Base-by-base conservation (phyloP, 2,329 filamentous ascomycete genomes). In the Talaromyces funiculosus region DNA sequence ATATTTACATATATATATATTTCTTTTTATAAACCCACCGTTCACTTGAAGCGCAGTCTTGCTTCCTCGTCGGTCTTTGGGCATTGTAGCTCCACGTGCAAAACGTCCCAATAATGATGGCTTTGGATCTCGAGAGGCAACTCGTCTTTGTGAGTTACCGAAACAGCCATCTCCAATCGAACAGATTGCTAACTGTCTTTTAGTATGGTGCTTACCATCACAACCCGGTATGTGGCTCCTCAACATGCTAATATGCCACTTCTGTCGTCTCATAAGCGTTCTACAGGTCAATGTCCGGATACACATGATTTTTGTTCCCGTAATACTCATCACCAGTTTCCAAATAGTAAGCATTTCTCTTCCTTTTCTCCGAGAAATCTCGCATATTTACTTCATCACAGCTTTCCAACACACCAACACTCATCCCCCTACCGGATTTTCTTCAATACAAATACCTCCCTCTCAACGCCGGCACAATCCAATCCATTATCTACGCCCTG, bases 161-260 rank as follows among this genome's bases (percentile, higher is more conserved):
- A n/a, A n/a, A n/a, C n/a, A n/a, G n/a, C n/a, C n/a, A n/a, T n/a
- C n/a, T n/a, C n/a, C n/a, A n/a, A n/a, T n/a, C n/a, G n/a, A n/a
- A n/a, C n/a, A n/a, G n/a, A n/a, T n/a, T n/a, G 58, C 63, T 66
- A 63, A 67, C 10, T 51, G 51, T 40, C 53, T 3, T 3, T 8
- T 65, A 88, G 85, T 88, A 88, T 78, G 85, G 85, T 65, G 79
- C 84, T 65, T 87, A 88, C 69, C 85, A 88, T 69, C 83, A 85
- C 69, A 81, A 87, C 69, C 79, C 83, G 62, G 85, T 88, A 79
- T 61, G 76, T 63, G 40, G 61, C 59, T 63, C 18, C 38, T 31
- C 47, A 38, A 53, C 42, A 35, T 49, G 49, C 59, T 37, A 40
- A 18, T 29, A 33, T 20, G 16, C 4, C 16, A 16, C 12, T 16